phyloP scores from a whole-genome alignment of 2,329 filamentous ascomycete species.

The Colletotrichum camelliae region DNA sequence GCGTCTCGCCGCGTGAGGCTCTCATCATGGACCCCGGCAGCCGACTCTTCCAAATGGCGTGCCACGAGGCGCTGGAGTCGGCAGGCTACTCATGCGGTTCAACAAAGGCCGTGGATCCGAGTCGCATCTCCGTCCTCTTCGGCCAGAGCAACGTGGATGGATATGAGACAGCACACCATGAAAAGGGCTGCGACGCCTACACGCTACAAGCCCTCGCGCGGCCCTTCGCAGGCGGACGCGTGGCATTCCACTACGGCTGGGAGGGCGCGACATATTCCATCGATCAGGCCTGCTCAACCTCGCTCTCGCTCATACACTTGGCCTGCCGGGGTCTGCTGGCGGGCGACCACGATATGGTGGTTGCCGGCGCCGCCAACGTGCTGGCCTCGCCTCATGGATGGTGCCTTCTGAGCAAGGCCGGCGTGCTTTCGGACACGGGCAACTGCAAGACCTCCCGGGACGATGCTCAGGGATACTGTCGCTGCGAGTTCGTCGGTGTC shows the following conservation, averaged over 20 bases:
- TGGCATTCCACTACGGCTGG: constrained; percentile 8
- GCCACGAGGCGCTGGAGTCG: constrained; percentile 35
- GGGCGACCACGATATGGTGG: constrained; percentile 35
- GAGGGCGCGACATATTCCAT: constrained; percentile 36
- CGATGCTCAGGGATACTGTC: constrained; percentile 51
- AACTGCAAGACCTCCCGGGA: constrained; percentile 37
- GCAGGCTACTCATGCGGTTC: constrained; percentile 27
- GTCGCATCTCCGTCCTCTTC: constrained; percentile 21
- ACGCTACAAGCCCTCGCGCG: background rate
- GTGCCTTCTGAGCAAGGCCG: constrained; percentile 18
- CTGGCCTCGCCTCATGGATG: constrained; percentile 24
- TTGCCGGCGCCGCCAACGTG: constrained; percentile 46
- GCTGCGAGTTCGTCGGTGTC: constrained; percentile 50
- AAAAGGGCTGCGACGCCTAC: background rate
- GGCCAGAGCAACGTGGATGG: background rate
- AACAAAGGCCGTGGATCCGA: constrained; percentile 24
- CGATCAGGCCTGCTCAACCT: constrained; percentile 43
- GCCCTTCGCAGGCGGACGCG: background rate
- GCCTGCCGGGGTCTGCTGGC: constrained; percentile 34
- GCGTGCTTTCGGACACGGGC: constrained; percentile 34
- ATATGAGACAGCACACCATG: background rate
- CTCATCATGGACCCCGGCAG: constrained; percentile 35
- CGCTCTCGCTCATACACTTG: constrained; percentile 36
- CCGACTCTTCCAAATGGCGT: constrained; percentile 34
- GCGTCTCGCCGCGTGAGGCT: constrained; percentile 30